phyloP scores from a whole-genome alignment of 352 stramenopile genomes.

The Phytophthora sp. region DNA sequence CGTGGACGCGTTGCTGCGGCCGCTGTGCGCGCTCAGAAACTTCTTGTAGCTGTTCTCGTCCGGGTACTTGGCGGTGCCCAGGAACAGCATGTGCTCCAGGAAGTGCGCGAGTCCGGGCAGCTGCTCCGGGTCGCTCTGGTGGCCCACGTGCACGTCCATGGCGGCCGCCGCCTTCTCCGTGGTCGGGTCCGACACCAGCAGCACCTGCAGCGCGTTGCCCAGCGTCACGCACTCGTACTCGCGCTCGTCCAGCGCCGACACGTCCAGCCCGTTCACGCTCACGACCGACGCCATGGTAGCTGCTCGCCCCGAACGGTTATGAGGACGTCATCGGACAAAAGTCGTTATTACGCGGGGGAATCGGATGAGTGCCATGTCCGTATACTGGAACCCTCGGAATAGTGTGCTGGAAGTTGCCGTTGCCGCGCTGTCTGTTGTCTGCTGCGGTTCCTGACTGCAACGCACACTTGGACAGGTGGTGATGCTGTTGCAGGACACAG shows the following conservation, averaged over 20 bases:
- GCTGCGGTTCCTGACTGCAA: no score
- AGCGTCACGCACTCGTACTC: constrained; percentile 62
- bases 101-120: constrained; percentile 93
- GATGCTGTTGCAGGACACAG: no score
- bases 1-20: constrained; percentile 96
- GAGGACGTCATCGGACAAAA: not conserved
- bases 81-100: constrained; percentile 97
- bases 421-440: no score
- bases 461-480: no score
- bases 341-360: not conserved
- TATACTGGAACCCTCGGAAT: no score
- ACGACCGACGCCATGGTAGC: constrained; percentile 41
- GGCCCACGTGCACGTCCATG: constrained; percentile 96
- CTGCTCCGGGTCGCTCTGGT: constrained; percentile 89
- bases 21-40: constrained; percentile 94
- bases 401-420: no score
- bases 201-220: constrained; percentile 62
- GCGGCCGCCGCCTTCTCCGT: constrained; percentile 93
- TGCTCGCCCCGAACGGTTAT: constrained; percentile 1
- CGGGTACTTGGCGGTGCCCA: constrained; percentile 96
- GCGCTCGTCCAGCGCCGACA: constrained; percentile 71
- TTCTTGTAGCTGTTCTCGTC: constrained; percentile 95
- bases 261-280: constrained; percentile 55
- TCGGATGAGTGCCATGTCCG: no score
- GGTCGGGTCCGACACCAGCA: constrained; percentile 91